Percentiles rank a stretch among this genome's conserved stretches.
Evolutionary conservation across 495 filamentous ascomycete genomes (phyloP).

Genomic region (Hyphodiscus hymeniophilus): DNA sequence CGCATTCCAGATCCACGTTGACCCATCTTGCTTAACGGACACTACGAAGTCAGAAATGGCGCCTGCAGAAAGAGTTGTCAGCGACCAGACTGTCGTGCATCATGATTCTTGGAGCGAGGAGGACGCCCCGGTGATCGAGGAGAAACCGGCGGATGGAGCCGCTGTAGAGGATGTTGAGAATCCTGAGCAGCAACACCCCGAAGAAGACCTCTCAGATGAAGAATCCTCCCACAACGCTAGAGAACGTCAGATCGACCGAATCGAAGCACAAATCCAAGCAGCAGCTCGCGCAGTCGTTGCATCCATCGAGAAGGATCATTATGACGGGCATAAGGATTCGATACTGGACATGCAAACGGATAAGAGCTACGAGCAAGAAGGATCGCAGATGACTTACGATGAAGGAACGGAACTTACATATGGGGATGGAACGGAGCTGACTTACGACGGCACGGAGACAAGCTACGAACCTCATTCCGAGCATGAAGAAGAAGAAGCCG

Average conservation of each 20-base stretch:
- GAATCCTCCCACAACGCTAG: constrained; percentile 1
- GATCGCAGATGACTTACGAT: constrained; percentile 21
- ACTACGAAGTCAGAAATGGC: constrained; percentile 27
- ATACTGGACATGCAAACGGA: constrained; percentile 27
- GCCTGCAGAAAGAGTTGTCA: constrained; percentile 10
- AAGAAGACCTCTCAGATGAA: constrained; percentile 7
- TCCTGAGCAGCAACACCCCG: constrained; percentile 2
- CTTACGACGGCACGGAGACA: constrained; percentile 19
- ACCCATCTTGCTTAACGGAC: constrained; percentile 31
- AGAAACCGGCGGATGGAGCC: constrained; percentile 2
- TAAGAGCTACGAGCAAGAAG: constrained; percentile 18
- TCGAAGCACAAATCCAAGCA: constrained; percentile 35
- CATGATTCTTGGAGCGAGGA: constrained; percentile 13
- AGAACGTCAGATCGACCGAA: constrained; percentile 18
- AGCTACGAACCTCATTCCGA: constrained; percentile 11
- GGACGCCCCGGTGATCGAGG: constrained; percentile 3
- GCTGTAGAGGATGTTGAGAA: constrained; percentile 3
- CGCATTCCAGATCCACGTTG: constrained; percentile 36
- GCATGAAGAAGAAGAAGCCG: constrained; percentile 1
- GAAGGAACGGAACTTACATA: constrained; percentile 11
- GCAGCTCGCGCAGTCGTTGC: constrained; percentile 33
- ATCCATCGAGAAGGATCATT: constrained; percentile 27
- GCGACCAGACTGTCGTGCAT: constrained; percentile 13
- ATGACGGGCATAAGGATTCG: constrained; percentile 24
- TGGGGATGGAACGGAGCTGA: constrained; percentile 14